Conservation (phyloP, 2,329 filamentous ascomycete genomes). For the Xylariaceae sp. region DNA sequence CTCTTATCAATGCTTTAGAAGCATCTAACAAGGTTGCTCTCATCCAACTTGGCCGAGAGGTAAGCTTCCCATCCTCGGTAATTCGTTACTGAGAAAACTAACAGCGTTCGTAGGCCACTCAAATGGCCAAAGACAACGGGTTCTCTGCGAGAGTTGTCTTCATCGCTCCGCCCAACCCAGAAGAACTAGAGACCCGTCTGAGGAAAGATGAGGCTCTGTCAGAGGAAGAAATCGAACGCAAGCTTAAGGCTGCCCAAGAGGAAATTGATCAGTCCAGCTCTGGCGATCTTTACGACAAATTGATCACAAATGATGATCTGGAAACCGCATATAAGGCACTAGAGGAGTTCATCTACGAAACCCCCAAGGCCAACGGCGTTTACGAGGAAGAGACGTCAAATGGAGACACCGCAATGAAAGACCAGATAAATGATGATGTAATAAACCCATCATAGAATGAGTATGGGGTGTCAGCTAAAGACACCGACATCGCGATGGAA, state of each 20-base stretch:
- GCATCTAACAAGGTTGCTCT: slow-evolving; percentile 66
- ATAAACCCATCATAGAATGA: slow-evolving; percentile 14
- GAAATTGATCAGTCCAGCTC: slow-evolving; percentile 53
- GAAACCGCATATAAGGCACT: slow-evolving; percentile 57
- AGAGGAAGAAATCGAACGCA: slow-evolving; percentile 55
- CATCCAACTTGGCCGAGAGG: slow-evolving; percentile 60
- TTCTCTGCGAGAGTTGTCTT: slow-evolving; percentile 63
- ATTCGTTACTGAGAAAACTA: not conserved
- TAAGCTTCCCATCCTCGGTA: slow-evolving; percentile 44
- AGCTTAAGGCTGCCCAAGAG: slow-evolving; percentile 48
- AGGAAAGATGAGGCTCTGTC: slow-evolving; percentile 49
- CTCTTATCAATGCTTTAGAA: slow-evolving; percentile 57
- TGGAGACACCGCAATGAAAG: slow-evolving; percentile 27
- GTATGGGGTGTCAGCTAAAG: too few relatives aligned
- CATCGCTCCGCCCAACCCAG: slow-evolving; percentile 52
- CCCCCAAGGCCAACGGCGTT: slow-evolving; percentile 29
- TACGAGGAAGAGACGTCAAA: slow-evolving; percentile 34
- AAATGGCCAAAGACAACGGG: slow-evolving; percentile 63
- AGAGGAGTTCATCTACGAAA: slow-evolving; percentile 56
- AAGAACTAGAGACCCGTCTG: slow-evolving; percentile 50
- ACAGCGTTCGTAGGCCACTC: slow-evolving; percentile 52
- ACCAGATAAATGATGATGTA: slow-evolving; percentile 6
- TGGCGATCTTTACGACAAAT: slow-evolving; percentile 56
- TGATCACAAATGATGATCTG: slow-evolving; percentile 59
- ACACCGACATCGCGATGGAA: too few relatives aligned